These are phyloP conservation scores for Trypanosomatidae sp. DNA, from an alignment of 208 protist genomes.

Conservation along the genomic window DNA sequence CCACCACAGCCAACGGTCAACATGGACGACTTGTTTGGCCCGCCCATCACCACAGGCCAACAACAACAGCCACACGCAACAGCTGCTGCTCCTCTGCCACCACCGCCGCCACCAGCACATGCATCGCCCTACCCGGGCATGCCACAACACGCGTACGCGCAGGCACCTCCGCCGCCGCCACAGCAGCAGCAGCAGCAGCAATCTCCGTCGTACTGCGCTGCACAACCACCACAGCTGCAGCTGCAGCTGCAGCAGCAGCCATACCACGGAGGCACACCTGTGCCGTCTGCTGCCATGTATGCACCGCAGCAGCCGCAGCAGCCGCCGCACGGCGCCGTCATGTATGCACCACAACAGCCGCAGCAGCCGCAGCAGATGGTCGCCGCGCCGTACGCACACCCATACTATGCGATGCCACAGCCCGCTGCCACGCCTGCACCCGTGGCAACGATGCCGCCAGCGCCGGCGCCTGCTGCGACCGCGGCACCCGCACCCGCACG, in stretches of 20 bases:
- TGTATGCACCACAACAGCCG: too few species aligned
- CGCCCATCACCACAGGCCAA: slow-evolving; percentile 1
- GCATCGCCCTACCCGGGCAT: slow-evolving; percentile 1
- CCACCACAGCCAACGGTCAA: slow-evolving; percentile 11
- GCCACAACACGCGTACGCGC: too few species aligned
- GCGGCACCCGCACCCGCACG: background rate
- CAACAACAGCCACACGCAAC: background rate
- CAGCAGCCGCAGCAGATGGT: too few species aligned
- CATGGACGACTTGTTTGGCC: slow-evolving; percentile 68
- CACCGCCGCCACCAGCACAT: slow-evolving; percentile 1
- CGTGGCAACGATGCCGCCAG: slow-evolving; percentile 1
- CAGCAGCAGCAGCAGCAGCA: slow-evolving; percentile 3
- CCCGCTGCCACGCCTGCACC: background rate
- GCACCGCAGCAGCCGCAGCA: too few species aligned
- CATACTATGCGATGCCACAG: too few species aligned
- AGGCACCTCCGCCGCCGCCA: background rate
- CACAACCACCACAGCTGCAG: background rate
- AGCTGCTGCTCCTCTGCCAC: slow-evolving; percentile 6
- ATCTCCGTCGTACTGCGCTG: background rate
- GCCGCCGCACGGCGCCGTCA: too few species aligned
- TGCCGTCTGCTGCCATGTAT: too few species aligned
- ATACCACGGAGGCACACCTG: background rate
- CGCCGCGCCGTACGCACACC: too few species aligned
- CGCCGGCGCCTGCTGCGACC: background rate
- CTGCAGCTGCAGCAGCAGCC: background rate